Conservation (phyloP, 257 asterid species). For the Solanum phureja region DNA sequence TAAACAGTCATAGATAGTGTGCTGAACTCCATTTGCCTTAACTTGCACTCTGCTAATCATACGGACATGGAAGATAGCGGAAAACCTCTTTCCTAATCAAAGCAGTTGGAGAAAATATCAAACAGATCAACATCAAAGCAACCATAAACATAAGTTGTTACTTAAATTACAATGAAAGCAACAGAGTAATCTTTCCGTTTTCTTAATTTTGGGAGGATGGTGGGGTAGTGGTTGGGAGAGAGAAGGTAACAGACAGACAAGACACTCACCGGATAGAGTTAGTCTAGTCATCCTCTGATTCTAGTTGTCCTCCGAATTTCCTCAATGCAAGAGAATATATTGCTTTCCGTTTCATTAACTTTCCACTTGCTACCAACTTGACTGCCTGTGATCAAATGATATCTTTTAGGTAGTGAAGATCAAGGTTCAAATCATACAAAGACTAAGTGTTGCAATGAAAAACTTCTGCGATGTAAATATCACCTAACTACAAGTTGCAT, state of each 20-base stretch:
- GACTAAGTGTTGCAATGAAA: not conserved
- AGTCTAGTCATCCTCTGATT: constrained; percentile 17
- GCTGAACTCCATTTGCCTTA: not conserved
- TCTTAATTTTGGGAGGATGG: not conserved
- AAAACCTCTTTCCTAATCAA: not conserved
- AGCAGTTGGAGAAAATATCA: not conserved
- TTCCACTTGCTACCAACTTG: constrained; percentile 74
- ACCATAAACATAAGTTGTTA: not conserved
- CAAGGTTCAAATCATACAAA: not conserved
- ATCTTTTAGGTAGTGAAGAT: not conserved
- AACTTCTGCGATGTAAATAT: not conserved
- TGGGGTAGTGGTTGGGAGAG: not conserved
- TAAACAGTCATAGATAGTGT: not conserved
- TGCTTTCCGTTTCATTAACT: constrained; percentile 45
- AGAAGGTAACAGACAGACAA: not conserved
- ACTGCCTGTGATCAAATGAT: constrained; percentile 58
- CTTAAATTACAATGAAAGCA: constrained; percentile 4
- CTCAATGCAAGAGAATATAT: constrained; percentile 62
- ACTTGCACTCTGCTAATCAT: not conserved
- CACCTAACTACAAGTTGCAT: not conserved
- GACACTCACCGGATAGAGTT: constrained; percentile 1
- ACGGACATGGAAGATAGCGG: not conserved
- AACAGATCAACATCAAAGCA: not conserved
- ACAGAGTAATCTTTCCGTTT: not conserved
- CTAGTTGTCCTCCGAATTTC: constrained; percentile 51